phyloP scores from a whole-genome alignment of 805 yeast species.

The Ogataea pini region DNA sequence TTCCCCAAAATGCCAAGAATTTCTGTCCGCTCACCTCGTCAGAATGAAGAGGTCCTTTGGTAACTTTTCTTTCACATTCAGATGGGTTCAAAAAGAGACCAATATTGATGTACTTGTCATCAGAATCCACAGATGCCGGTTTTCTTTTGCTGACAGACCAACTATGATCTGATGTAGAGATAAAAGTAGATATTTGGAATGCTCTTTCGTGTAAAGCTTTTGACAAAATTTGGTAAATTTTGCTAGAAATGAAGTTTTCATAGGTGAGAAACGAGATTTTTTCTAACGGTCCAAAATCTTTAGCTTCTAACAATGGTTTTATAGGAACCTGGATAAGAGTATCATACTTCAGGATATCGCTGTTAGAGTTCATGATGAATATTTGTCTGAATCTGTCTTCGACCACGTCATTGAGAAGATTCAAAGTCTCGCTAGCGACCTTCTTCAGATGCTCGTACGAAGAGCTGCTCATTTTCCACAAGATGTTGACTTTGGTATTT shows the following conservation, averaged over 20 bases:
- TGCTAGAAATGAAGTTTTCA: conserved; percentile 64
- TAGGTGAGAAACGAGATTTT: conserved; percentile 70
- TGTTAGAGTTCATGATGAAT: conserved; percentile 61
- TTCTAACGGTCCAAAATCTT: conserved; percentile 65
- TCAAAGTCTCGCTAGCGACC: conserved; percentile 69
- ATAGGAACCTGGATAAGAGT: conserved; percentile 54
- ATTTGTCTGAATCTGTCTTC: conserved; percentile 81
- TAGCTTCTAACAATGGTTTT: conserved; percentile 38
- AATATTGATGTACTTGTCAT: conserved; percentile 41
- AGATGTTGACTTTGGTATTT: conserved; percentile 70
- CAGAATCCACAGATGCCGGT: conserved; percentile 38
- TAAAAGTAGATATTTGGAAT: conserved; percentile 37
- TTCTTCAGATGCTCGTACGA: conserved; percentile 62
- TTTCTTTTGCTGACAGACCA: conserved; percentile 56
- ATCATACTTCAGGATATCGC: conserved; percentile 66
- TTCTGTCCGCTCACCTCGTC: conserved; percentile 57
- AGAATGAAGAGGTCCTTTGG: conserved; percentile 78
- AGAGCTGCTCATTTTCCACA: conserved; percentile 76
- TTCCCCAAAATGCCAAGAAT: conserved; percentile 89
- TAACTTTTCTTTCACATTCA: conserved; percentile 77
- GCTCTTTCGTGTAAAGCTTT: conserved; percentile 58
- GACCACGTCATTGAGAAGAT: conserved; percentile 72
- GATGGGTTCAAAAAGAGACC: conserved; percentile 71
- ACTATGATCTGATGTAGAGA: conserved; percentile 18
- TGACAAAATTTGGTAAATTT: conserved; percentile 56